These are phyloP conservation scores for Globisporangium okanoganense DNA, from an alignment of 352 stramenopile species.

Conservation along the genomic window DNA sequence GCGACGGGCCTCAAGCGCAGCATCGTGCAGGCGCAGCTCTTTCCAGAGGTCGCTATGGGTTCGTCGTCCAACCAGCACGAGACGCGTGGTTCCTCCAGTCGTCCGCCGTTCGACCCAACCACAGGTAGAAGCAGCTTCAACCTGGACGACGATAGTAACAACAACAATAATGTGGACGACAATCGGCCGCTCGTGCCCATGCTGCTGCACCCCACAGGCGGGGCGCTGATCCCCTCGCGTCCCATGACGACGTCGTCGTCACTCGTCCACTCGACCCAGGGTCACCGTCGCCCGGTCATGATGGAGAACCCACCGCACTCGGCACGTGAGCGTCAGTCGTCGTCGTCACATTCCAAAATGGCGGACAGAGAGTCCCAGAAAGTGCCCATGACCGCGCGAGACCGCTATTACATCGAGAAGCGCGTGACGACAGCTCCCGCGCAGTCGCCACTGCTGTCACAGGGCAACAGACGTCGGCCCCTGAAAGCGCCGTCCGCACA, in stretches of 20 bases:
- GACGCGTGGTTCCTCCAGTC: not conserved
- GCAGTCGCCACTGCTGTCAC: constrained; percentile 5
- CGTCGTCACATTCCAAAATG: not conserved
- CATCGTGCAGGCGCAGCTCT: constrained; percentile 48
- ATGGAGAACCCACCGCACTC: constrained; percentile 16
- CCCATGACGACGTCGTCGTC: constrained; percentile 32
- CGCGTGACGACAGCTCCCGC: constrained; percentile 34
- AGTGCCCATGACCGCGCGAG: constrained; percentile 53
- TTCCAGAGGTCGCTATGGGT: constrained; percentile 19
- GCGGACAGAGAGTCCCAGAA: constrained; percentile 12
- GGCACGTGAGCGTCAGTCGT: constrained; percentile 8
- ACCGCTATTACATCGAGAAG: constrained; percentile 60
- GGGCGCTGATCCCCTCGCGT: constrained; percentile 43
- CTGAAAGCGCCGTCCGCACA: not conserved
- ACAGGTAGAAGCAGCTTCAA: not conserved
- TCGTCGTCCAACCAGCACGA: constrained; percentile 15
- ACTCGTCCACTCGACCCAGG: constrained; percentile 6
- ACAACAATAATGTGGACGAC: constrained; percentile 2
- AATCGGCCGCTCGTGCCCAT: constrained; percentile 30
- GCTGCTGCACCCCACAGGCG: constrained; percentile 23
- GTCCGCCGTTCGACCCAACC: not conserved
- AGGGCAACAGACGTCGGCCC: constrained; percentile 5
- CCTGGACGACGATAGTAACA: not conserved
- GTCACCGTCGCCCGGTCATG: not conserved
- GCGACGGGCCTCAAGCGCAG: constrained; percentile 55